Evolutionary conservation across 2,329 filamentous ascomycete genomes (phyloP).

Genomic region (Verticillium nonalfalfae): DNA sequence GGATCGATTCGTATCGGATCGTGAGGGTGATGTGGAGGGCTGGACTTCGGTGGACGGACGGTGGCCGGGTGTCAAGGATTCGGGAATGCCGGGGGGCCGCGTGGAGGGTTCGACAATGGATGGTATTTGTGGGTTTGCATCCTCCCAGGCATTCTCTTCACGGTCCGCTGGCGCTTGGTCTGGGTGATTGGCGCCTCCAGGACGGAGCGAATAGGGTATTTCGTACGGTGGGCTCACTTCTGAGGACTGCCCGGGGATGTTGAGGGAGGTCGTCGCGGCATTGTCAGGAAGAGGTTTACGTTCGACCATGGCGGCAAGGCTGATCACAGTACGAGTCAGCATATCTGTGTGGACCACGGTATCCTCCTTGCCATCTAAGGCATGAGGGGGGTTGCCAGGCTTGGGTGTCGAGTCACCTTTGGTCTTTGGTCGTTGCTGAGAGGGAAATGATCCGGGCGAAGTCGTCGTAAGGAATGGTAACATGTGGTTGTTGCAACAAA

Average conservation of each 20-base stretch:
- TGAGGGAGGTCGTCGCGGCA: slow-evolving; percentile 16
- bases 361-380: too few relatives aligned
- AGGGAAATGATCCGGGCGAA: not conserved
- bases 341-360: not conserved
- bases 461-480: not conserved
- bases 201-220: slow-evolving; percentile 24
- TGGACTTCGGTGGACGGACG: not conserved
- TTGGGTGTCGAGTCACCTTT: not conserved
- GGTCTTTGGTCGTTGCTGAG: not conserved
- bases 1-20: slow-evolving; percentile 11
- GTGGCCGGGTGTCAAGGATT: slow-evolving; percentile 23
- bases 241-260: slow-evolving; percentile 14
- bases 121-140: slow-evolving; percentile 13
- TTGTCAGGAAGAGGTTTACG: slow-evolving; percentile 29
- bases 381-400: too few relatives aligned
- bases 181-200: slow-evolving; percentile 17
- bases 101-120: slow-evolving; percentile 2
- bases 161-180: slow-evolving; percentile 10
- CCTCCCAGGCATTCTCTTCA: slow-evolving; percentile 24
- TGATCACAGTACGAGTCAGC: not conserved
- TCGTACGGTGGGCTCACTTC: slow-evolving; percentile 7
- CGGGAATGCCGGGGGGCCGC: slow-evolving; percentile 18
- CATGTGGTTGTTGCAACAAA: too few relatives aligned
- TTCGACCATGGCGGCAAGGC: slow-evolving; percentile 28
- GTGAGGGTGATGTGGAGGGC: not conserved